A percentile compares a stretch with the other conserved stretches of the same genome.
These are phyloP conservation scores for Cenchrus americanus DNA, from an alignment of 176 grass and related monocot species.

Conservation along the genomic window DNA sequence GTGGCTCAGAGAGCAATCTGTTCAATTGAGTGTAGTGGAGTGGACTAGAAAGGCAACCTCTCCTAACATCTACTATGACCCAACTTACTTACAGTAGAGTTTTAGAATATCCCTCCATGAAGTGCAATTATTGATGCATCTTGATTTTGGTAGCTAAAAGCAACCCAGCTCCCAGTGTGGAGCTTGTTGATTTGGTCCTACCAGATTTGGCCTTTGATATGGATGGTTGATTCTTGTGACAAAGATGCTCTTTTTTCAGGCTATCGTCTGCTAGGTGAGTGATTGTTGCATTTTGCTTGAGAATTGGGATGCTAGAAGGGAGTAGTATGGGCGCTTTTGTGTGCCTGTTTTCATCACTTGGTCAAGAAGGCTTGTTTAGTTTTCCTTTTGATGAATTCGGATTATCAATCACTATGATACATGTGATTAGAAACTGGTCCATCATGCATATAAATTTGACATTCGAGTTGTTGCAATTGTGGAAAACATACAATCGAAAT, in stretches of 20 bases:
- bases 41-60: conserved; percentile 21
- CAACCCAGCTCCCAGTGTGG: conserved; percentile 4
- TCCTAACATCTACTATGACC: conserved; percentile 32
- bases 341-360: neutral
- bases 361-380: neutral
- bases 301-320: conserved; percentile 5
- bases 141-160: conserved; percentile 47
- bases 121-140: conserved; percentile 15
- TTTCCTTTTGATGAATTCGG: neutral
- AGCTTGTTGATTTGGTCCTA: conserved; percentile 7
- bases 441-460: too few species aligned
- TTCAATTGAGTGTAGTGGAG: conserved; percentile 26
- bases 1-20: neutral
- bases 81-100: conserved; percentile 44
- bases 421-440: too few species aligned
- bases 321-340: neutral
- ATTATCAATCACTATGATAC: too few species aligned
- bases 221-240: conserved; percentile 23
- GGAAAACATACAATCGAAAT: too few species aligned
- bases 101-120: conserved; percentile 38
- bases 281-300: conserved; percentile 15
- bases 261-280: neutral
- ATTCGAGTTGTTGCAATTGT: too few species aligned
- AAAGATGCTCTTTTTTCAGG: conserved; percentile 2
- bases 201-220: neutral